Conservation (phyloP, 2,329 filamentous ascomycete species). For the Trichoderma sp. region DNA sequence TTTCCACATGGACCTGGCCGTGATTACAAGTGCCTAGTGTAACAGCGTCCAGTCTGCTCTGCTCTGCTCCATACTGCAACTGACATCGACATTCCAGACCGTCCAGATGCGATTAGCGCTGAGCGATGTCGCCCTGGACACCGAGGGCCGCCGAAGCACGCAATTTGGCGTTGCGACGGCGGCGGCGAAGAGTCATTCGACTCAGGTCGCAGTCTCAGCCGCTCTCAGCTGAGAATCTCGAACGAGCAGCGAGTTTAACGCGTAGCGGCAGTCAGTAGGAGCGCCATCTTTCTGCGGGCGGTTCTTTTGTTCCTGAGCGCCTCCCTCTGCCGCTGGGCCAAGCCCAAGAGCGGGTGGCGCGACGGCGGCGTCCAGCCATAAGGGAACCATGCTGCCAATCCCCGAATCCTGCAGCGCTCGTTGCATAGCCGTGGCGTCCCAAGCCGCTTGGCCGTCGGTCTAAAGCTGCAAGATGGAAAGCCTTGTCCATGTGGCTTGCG, state of each 20-base stretch:
- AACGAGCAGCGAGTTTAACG: background rate
- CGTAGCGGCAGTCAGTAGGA: background rate
- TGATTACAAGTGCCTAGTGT: background rate
- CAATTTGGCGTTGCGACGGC: background rate
- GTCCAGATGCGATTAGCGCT: slow-evolving; percentile 2
- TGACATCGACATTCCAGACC: slow-evolving; percentile 11
- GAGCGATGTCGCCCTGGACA: background rate
- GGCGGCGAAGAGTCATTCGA: slow-evolving; percentile 3
- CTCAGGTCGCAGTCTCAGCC: background rate
- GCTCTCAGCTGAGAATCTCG: background rate
- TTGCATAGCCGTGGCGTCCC: background rate
- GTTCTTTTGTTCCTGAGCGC: slow-evolving; percentile 11
- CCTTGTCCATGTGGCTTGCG: slow-evolving; percentile 17
- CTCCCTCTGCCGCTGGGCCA: slow-evolving; percentile 20
- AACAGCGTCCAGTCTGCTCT: background rate
- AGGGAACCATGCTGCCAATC: slow-evolving; percentile 8
- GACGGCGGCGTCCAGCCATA: slow-evolving; percentile 15
- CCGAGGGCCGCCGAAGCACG: slow-evolving; percentile 20
- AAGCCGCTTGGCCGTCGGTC: slow-evolving; percentile 13
- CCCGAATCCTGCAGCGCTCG: background rate
- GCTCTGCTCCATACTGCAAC: background rate
- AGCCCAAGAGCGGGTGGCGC: slow-evolving; percentile 23
- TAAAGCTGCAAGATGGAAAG: slow-evolving; percentile 17
- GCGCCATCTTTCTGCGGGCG: background rate
- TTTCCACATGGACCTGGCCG: background rate